These are phyloP conservation scores for Laguncularia racemosa DNA, from an alignment of 345 rosid genomes.

Conservation along the genomic window DNA sequence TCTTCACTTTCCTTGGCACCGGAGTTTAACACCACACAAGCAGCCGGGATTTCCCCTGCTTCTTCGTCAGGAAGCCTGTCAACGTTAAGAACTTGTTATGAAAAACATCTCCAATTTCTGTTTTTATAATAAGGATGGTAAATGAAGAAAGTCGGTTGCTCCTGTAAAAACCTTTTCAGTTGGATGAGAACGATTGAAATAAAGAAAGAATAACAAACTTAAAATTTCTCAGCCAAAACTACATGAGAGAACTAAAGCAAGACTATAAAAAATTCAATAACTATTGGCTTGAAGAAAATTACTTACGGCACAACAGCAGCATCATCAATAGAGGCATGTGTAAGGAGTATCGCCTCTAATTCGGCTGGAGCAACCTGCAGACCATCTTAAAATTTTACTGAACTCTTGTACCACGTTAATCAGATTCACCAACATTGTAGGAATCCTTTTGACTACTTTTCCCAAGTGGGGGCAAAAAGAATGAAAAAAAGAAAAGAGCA, in stretches of 20 bases:
- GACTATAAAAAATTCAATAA: too few relatives aligned
- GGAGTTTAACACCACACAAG: constrained; percentile 67
- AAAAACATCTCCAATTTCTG: too few relatives aligned
- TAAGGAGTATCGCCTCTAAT: constrained; percentile 69
- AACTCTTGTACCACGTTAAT: neutral
- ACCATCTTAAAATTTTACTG: neutral
- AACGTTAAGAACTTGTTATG: too few relatives aligned
- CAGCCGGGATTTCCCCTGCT: constrained; percentile 92
- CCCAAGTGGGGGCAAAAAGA: too few relatives aligned
- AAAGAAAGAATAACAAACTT: neutral
- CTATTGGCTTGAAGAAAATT: too few relatives aligned
- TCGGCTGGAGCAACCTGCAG: constrained; percentile 89
- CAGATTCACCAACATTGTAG: neutral
- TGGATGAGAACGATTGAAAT: neutral
- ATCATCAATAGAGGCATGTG: constrained; percentile 72
- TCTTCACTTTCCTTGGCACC: constrained; percentile 56
- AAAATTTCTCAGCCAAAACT: too few relatives aligned
- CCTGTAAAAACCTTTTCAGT: neutral
- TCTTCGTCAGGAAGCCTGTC: constrained; percentile 81
- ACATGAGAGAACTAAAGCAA: too few relatives aligned
- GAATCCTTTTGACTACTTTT: too few relatives aligned
- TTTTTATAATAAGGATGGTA: too few relatives aligned
- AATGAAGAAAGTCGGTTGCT: too few relatives aligned
- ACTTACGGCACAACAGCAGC: constrained; percentile 93
- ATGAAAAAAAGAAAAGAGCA: too few relatives aligned